phyloP scores from a whole-genome alignment of 2,329 filamentous ascomycete species.

The Colletotrichum sp. region DNA sequence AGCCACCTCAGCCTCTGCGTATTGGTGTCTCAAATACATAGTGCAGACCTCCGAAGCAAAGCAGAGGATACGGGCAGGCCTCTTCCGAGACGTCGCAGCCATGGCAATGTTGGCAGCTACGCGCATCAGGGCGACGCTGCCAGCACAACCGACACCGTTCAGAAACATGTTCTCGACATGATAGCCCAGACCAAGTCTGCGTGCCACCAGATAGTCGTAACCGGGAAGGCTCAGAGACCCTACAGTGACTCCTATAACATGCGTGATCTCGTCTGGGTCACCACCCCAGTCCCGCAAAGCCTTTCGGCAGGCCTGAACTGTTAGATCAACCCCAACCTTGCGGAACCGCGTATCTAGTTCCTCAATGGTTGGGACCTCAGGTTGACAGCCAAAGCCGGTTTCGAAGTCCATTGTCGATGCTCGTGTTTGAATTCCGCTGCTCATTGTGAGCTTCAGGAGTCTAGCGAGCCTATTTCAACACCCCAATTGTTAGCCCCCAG shows the following conservation, averaged over 20 bases:
- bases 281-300: constrained; percentile 34
- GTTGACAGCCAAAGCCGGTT: background rate
- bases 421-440: background rate
- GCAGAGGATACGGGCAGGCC: constrained; percentile 26
- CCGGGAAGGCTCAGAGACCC: constrained; percentile 41
- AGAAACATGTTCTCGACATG: constrained; percentile 37
- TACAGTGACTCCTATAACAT: constrained; percentile 40
- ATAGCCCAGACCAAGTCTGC: constrained; percentile 31
- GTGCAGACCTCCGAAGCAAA: constrained; percentile 29
- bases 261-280: constrained; percentile 33
- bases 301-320: constrained; percentile 33
- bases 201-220: constrained; percentile 39
- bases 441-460: background rate
- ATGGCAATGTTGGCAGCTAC: constrained; percentile 25
- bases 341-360: constrained; percentile 32
- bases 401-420: background rate
- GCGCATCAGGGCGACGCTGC: constrained; percentile 35
- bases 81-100: constrained; percentile 18
- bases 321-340: constrained; percentile 32
- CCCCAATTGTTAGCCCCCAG: background rate
- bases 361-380: constrained; percentile 22
- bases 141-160: constrained; percentile 42
- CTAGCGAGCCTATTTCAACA: background rate
- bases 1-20: constrained; percentile 24
- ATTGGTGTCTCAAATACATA: constrained; percentile 18